phyloP scores from a whole-genome alignment of 306 rosid genomes.

The Quercus wislizeni region DNA sequence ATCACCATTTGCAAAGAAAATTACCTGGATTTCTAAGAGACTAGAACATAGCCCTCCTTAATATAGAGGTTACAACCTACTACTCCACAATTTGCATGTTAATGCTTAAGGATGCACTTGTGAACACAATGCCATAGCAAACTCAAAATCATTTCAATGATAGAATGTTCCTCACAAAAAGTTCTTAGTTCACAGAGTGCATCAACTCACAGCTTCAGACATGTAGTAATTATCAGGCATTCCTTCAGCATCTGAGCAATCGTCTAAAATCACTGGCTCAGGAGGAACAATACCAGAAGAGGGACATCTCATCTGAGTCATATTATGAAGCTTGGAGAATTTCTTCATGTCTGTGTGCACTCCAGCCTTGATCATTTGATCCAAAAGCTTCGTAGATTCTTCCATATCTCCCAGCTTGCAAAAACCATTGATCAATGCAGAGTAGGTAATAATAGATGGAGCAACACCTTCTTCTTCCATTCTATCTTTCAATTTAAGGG shows the following conservation, averaged over 20 bases:
- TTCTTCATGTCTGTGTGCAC: conserved; percentile 7
- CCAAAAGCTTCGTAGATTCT: conserved; percentile 22
- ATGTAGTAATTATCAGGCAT: neutral
- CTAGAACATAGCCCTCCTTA: neutral
- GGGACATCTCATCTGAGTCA: neutral
- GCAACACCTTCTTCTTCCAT: conserved; percentile 59
- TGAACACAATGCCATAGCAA: neutral
- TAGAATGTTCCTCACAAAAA: neutral
- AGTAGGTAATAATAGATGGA: conserved; percentile 35
- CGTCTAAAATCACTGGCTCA: neutral
- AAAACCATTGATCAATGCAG: conserved; percentile 40
- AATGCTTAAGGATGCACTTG: neutral
- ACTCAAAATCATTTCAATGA: neutral
- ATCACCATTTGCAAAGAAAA: neutral
- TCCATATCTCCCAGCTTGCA: conserved; percentile 26
- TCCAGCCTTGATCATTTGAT: conserved; percentile 34
- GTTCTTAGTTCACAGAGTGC: conserved; percentile 1
- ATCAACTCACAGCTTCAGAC: conserved; percentile 14
- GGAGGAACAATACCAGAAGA: neutral
- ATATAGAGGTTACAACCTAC: neutral
- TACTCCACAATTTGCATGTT: neutral
- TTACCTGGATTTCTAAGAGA: conserved; percentile 6
- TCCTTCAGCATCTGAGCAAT: conserved; percentile 9
- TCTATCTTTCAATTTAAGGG: conserved; percentile 57
- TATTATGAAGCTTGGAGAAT: neutral